Evolutionary conservation across 1,139 yeast genomes (phyloP), one percentile per base, ranked within the genome.

Genomic region (Saccharomyces hybrid): DNA sequence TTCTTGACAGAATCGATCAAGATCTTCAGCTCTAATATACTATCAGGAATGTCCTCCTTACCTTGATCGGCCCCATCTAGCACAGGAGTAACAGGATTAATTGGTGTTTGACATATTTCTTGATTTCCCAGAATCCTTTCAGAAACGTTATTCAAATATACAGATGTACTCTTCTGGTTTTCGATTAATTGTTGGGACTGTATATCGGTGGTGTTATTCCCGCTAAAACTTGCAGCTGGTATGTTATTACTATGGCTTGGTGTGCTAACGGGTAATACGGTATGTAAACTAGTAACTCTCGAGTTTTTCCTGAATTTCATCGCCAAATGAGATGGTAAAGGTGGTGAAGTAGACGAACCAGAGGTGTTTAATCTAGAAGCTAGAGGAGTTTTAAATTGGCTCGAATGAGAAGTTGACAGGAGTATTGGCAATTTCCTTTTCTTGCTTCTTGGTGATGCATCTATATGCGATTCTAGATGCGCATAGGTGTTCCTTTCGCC

Each of bases 341-440:
- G 61, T 6, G 67, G 59, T 11, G 68, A 59, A 8, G 63, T 57
- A 1, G 57, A 50, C 0, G 55, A 50, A 5, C 56, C 34, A 8
- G 55, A 50, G 32, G 52, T 47, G 28, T 61, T 52, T 11, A 58
- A 56, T 6, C 54, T 57, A 3, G 62, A 59, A n/a, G 58, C 49
- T 5, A 27, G 9, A 8, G 71, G 71, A 6, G 71, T 68, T 55
- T 63, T 64, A 54, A 63, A 66, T 42, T 59, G 60, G 26, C 56
- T 56, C 19, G 57, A 59, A 32, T 61, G 60, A 1, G 63, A 58
- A 26, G 63, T 67, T 3, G 71, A 67, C 7, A 64, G 52, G 13
- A 68, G 57, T 1, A 68, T 67, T n/a, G 71, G 70, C 27, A 68
- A 52, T 53, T 68, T 68, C 16, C 62, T 57, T 49, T 58, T 64